These are phyloP conservation scores for Tricholoma furcatifolium DNA, from an alignment of 768 basidiomycete genomes.

Conservation along the genomic window DNA sequence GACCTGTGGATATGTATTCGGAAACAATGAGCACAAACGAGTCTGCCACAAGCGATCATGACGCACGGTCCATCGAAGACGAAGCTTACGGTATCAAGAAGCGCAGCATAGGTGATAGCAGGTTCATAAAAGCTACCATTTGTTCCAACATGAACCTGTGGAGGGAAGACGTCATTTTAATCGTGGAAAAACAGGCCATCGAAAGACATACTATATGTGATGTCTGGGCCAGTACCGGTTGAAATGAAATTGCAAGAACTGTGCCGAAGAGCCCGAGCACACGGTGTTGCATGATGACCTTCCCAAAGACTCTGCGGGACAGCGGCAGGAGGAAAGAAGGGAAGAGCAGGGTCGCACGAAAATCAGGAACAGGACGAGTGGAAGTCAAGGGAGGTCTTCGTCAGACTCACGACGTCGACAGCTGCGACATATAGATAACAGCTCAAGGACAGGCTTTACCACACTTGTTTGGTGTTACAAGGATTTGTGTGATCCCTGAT, in stretches of 20 bases:
- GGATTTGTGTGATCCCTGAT: too few relatives aligned
- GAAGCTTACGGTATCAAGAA: slow-evolving; percentile 37
- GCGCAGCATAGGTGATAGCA: slow-evolving; percentile 24
- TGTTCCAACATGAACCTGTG: slow-evolving; percentile 37
- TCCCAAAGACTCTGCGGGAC: background rate
- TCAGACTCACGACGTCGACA: slow-evolving; percentile 1
- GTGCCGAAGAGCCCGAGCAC: background rate
- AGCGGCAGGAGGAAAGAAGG: background rate
- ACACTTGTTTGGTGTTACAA: background rate
- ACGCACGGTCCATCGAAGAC: slow-evolving; percentile 37
- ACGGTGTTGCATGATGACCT: slow-evolving; percentile 2
- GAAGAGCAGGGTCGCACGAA: background rate
- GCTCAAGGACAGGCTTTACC: background rate
- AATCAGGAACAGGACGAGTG: slow-evolving; percentile 2
- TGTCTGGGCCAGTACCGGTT: slow-evolving; percentile 7
- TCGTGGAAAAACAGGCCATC: background rate
- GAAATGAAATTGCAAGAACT: background rate
- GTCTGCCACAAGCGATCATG: background rate
- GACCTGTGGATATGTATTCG: slow-evolving; percentile 17
- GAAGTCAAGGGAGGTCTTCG: background rate
- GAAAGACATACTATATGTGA: slow-evolving; percentile 10
- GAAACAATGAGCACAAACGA: background rate
- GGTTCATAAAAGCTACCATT: slow-evolving; percentile 42
- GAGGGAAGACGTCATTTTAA: background rate
- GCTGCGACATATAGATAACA: background rate